Base-by-base conservation (phyloP, 1,284 basidiomycete species). In the Cronartium ribicola region DNA sequence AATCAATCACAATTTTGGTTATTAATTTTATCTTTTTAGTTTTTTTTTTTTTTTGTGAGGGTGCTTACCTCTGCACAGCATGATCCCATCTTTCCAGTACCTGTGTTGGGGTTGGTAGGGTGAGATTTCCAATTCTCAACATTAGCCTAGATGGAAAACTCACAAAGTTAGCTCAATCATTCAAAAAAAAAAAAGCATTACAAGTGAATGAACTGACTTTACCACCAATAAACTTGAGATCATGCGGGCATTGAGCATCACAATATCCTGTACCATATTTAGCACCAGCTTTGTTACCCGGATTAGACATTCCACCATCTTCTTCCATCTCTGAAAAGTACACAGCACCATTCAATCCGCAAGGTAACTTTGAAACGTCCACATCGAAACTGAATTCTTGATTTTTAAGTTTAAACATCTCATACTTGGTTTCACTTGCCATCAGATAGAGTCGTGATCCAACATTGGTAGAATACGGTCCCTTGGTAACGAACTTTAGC, bases 201-300 rank as follows among this genome's bases (percentile, higher is more conserved):
- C 4, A 39, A 66, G 3, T 46, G 36, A 40, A 10, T 61, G 14
- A 37, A 76, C 82, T 72, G 77, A 85, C 85, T 82, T 82, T 78
- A 75, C 86, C 85, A 79, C 84, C 83, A 78, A 86, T 85, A 80
- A 85, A 86, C 79, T 86, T 86, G 80, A 86, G 82, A 76, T 86
- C 85, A 17, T 83, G 83, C 20, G 81, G 80, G 75, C 81, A 81
- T 77, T 81, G 81, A 22, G 81, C 79, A 76, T 82, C 81, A 73
- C 81, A 81, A 78, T 81, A 81, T 13, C 81, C 81, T 10, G 76
- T 70, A 11, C 68, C 68, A 48, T 39, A 57, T 14, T 51, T 55
- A 44, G 61, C 59, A 51, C 68, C 68, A 10, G 61, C 61, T 37
- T 40, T 71, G 44, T 71, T 71, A 3, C 37, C 41, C 20, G 43